Conservation (phyloP, 768 basidiomycete genomes). For the Auriscalpium vulgare region DNA sequence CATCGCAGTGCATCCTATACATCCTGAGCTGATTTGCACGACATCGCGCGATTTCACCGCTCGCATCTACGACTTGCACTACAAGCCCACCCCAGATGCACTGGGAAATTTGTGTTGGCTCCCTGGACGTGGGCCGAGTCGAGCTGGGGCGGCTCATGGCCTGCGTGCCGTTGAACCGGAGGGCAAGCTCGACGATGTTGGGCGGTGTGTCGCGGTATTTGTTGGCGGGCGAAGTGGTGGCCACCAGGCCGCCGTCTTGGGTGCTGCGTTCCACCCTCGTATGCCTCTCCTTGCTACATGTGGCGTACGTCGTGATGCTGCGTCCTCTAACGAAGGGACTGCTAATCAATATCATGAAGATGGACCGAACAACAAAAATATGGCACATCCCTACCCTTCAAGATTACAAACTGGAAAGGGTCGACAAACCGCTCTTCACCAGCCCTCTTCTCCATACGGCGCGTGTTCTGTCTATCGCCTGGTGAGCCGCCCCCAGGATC, state of each 20-base stretch:
- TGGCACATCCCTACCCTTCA: slow-evolving; percentile 48
- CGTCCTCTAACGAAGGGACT: background rate
- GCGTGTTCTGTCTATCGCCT: slow-evolving; percentile 53
- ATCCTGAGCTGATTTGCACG: slow-evolving; percentile 55
- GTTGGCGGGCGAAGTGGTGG: slow-evolving; percentile 69
- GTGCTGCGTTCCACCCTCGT: slow-evolving; percentile 60
- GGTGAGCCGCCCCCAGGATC: slow-evolving; percentile 31
- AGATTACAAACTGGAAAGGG: slow-evolving; percentile 36
- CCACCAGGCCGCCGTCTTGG: slow-evolving; percentile 60
- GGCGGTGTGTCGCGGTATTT: slow-evolving; percentile 55
- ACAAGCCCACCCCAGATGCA: slow-evolving; percentile 24
- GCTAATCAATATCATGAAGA: slow-evolving; percentile 28
- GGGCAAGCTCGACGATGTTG: slow-evolving; percentile 39
- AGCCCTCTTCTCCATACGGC: slow-evolving; percentile 59
- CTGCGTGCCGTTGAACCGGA: slow-evolving; percentile 51
- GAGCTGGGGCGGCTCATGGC: slow-evolving; percentile 64
- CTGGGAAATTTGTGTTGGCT: slow-evolving; percentile 53
- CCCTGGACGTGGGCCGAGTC: slow-evolving; percentile 39
- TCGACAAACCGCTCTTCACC: slow-evolving; percentile 74
- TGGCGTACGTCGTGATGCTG: slow-evolving; percentile 41
- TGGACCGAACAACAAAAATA: slow-evolving; percentile 70
- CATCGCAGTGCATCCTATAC: slow-evolving; percentile 53
- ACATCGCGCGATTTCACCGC: slow-evolving; percentile 67
- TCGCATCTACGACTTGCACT: slow-evolving; percentile 58
- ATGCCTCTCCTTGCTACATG: slow-evolving; percentile 68